Evolutionary conservation across 768 basidiomycete genomes (phyloP).

Genomic region (Tricholoma furcatifolium): DNA sequence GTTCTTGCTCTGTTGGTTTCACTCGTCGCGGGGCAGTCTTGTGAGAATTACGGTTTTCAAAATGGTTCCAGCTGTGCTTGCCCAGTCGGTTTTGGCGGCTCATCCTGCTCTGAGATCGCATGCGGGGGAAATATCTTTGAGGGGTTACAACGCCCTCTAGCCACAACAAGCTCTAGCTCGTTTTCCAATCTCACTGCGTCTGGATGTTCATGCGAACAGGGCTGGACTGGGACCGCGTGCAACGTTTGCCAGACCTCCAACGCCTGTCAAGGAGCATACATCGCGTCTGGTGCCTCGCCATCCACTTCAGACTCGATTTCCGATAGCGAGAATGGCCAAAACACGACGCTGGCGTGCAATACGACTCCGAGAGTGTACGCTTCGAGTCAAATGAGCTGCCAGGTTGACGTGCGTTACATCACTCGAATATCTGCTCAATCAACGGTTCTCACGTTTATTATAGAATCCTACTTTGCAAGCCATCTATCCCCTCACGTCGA

Average conservation of each 20-base stretch:
- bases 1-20: conserved; percentile 19
- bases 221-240: conserved; percentile 78
- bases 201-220: conserved; percentile 66
- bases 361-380: conserved; percentile 69
- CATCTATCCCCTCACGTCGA: conserved; percentile 68
- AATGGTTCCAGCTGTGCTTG: conserved; percentile 68
- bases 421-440: background rate
- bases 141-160: conserved; percentile 55
- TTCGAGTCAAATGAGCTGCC: conserved; percentile 81
- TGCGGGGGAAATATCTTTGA: conserved; percentile 86
- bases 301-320: conserved; percentile 27
- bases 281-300: conserved; percentile 36
- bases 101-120: conserved; percentile 63
- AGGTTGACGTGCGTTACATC: conserved; percentile 63
- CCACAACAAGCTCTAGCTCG: conserved; percentile 37
- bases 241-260: conserved; percentile 71
- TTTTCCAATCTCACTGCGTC: conserved; percentile 66
- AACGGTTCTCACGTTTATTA: background rate
- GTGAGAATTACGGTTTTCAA: conserved; percentile 66
- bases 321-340: conserved; percentile 35
- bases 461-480: conserved; percentile 85
- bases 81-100: conserved; percentile 78
- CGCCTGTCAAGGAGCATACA: conserved; percentile 68
- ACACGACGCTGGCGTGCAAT: conserved; percentile 75
- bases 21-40: conserved; percentile 40